Conservation (phyloP, 768 basidiomycete species). For the Chalciporus piperatus region DNA sequence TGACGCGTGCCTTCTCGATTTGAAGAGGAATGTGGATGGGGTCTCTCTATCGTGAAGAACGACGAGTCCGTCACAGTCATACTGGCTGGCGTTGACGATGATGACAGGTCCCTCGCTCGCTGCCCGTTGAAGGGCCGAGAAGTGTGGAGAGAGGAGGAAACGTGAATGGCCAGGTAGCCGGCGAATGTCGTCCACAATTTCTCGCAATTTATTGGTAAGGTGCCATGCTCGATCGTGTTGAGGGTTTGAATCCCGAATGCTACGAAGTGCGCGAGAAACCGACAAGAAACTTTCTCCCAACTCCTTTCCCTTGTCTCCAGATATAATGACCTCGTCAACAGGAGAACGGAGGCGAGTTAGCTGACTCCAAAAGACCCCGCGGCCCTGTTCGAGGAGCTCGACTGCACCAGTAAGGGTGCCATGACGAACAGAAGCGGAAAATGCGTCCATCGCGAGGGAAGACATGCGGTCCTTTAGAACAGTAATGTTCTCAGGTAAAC, state of each 20-base stretch:
- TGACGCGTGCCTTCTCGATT: background rate
- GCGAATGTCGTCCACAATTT: too few species aligned
- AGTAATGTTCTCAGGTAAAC: background rate
- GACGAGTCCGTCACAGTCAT: too few species aligned
- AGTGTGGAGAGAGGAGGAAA: too few species aligned
- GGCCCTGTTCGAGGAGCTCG: conserved; percentile 30
- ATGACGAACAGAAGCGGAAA: conserved; percentile 9
- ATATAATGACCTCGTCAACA: background rate
- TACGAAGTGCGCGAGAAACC: background rate
- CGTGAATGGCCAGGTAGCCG: too few species aligned
- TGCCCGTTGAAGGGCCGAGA: too few species aligned
- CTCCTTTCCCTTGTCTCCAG: background rate
- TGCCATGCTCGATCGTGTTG: too few species aligned
- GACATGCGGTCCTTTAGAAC: background rate
- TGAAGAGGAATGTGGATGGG: background rate
- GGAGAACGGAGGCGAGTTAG: conserved; percentile 11
- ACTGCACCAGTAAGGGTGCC: conserved; percentile 14
- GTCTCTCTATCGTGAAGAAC: background rate
- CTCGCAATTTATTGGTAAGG: too few species aligned
- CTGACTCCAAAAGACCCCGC: conserved; percentile 18
- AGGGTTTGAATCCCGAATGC: too few species aligned
- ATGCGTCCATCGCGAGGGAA: conserved; percentile 8
- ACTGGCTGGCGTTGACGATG: too few species aligned
- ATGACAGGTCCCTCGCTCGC: too few species aligned
- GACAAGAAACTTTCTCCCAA: background rate